These are phyloP conservation scores for Pinus tabuliformis DNA, from an alignment of 75 land plant species.

Conservation along the genomic window DNA sequence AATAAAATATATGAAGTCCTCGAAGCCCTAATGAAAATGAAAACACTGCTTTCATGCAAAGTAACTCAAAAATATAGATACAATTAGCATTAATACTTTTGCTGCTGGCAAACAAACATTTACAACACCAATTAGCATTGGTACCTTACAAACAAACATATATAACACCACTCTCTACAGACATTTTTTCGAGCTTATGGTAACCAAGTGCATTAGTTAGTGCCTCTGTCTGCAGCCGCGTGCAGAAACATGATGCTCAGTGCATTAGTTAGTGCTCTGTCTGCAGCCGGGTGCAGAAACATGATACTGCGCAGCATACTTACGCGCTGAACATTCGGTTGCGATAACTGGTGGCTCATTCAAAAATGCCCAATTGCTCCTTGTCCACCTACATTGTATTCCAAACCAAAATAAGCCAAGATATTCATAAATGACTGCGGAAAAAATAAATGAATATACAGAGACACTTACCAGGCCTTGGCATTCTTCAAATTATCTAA, in stretches of 20 bases:
- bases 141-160: too few relatives aligned
- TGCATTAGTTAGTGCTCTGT: background rate
- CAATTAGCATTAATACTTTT: too few relatives aligned
- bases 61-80: too few relatives aligned
- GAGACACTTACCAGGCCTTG: background rate
- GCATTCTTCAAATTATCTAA: background rate
- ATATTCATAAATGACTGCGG: background rate
- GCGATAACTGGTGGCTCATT: constrained; percentile 61
- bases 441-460: background rate
- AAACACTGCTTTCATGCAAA: too few relatives aligned
- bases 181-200: too few relatives aligned
- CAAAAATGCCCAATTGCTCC: constrained; percentile 73
- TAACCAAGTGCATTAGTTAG: too few relatives aligned
- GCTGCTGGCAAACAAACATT: too few relatives aligned
- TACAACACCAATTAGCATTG: too few relatives aligned
- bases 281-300: background rate
- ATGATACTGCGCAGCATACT: constrained; percentile 15
- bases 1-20: too few relatives aligned
- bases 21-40: too few relatives aligned
- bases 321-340: background rate
- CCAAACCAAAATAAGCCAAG: background rate
- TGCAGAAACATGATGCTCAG: constrained; percentile 4
- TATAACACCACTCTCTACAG: too few relatives aligned
- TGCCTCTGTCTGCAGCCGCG: too few relatives aligned
- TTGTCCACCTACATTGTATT: constrained; percentile 60